These are phyloP conservation scores for Russula earlei DNA, from an alignment of 768 basidiomycete genomes.

Conservation along the genomic window DNA sequence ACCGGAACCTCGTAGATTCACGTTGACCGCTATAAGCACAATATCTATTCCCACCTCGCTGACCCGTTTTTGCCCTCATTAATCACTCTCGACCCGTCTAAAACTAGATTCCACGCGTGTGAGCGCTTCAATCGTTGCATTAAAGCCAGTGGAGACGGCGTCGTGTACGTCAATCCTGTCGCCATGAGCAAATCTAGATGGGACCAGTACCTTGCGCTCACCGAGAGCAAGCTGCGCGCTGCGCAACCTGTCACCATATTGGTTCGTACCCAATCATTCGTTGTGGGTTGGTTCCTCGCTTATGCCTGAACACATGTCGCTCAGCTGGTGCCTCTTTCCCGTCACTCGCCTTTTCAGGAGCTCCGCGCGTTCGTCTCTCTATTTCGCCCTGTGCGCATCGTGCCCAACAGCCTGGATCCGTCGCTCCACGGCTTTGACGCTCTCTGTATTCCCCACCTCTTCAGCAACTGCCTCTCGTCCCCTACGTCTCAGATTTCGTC, in stretches of 20 bases:
- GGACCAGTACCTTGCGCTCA: slow-evolving; percentile 41
- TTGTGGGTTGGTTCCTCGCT: background rate
- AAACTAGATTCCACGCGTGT: slow-evolving; percentile 88
- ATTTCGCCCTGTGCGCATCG: slow-evolving; percentile 66
- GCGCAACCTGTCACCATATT: slow-evolving; percentile 48
- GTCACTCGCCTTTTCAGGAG: slow-evolving; percentile 86
- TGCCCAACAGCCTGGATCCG: slow-evolving; percentile 69
- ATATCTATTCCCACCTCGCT: slow-evolving; percentile 45
- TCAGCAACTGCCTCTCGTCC: slow-evolving; percentile 45
- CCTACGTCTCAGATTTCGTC: background rate
- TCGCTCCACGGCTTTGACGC: slow-evolving; percentile 55
- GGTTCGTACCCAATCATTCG: slow-evolving; percentile 34
- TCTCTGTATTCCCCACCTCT: slow-evolving; percentile 60
- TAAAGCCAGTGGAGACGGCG: slow-evolving; percentile 35
- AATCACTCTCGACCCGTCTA: slow-evolving; percentile 47
- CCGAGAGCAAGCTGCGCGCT: slow-evolving; percentile 33
- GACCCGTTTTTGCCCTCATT: slow-evolving; percentile 56
- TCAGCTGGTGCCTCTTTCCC: slow-evolving; percentile 73
- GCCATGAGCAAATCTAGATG: slow-evolving; percentile 52
- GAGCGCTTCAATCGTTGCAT: slow-evolving; percentile 73
- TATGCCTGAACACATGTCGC: background rate
- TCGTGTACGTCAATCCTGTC: slow-evolving; percentile 82
- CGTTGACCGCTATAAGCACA: slow-evolving; percentile 80
- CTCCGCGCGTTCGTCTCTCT: slow-evolving; percentile 70
- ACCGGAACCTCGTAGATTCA: slow-evolving; percentile 50